Base-by-base conservation (phyloP, 352 stramenopile genomes). In the Plasmopara viticola region DNA sequence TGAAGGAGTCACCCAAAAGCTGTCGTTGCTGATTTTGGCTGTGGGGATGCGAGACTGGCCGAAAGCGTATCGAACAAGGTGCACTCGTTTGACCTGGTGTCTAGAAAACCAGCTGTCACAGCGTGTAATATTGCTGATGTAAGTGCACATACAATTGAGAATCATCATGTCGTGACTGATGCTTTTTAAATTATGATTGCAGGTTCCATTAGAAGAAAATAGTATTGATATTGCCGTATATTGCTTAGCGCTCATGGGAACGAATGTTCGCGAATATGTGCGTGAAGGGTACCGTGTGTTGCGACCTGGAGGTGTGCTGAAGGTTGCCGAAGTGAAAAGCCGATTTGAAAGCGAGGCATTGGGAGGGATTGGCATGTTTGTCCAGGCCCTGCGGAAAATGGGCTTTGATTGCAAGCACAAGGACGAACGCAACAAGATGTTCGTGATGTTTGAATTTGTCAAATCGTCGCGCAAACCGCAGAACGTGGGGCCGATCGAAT, bases 191-290 rank as follows among this genome's bases (percentile, higher is more conserved):
- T 42, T 38, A 62, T 29, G 33, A n/a, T 8, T 43, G n/a, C 64
- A 97, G 75, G 94, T 98, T 30, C 96, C 96, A 17, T 72, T 99
- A 9, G 39, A 70, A 1, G 64, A 97, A 54, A 71, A 68, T 47
- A 87, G 70, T 14, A 78, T 99, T 2, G 95, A 99, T 68, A 87
- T 99, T 49, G 95, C 71, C 13, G 85, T 99, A 13, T 99, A 98
- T 67, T 99, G 92, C 64, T 78, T 99, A 18, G 93, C 95, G 17
- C 80, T 99, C 25, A 99, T 99, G 97, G 97, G 96, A 18, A 98
- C 92, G 18, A 98, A 97, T 60, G 77, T 98, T 37, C 77, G 85
- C 20, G 94, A 98, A 59, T 99, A 98, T 74, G 66, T 99, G n/a
- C 57, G 86, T 14, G 97, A 99, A 71, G 96, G 88, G 8, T 71